phyloP scores from a whole-genome alignment of 176 grass and related monocot genomes.

The Eleusine coracana region DNA sequence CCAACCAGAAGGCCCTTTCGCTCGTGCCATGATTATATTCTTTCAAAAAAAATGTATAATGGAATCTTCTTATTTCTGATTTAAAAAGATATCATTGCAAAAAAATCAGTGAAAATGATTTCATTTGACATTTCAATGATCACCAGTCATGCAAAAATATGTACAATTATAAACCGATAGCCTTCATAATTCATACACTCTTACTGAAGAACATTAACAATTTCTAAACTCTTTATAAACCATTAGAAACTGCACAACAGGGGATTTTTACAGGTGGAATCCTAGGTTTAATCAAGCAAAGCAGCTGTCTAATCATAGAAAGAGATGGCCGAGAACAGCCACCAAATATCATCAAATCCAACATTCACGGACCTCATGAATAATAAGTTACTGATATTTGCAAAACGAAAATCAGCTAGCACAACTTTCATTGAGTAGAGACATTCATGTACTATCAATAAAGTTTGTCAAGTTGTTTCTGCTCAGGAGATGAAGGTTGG shows the following conservation, averaged over 20 bases:
- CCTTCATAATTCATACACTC: not conserved
- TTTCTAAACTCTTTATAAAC: conserved; percentile 34
- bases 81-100: not conserved
- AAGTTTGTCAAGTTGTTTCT: conserved; percentile 20
- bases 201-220: conserved; percentile 15
- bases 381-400: not conserved
- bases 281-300: conserved; percentile 37
- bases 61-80: not conserved
- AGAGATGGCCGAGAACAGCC: conserved; percentile 1
- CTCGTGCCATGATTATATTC: not conserved
- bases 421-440: not conserved
- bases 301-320: conserved; percentile 26
- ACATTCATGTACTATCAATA: conserved; percentile 16
- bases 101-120: not conserved
- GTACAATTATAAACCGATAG: conserved; percentile 27
- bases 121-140: conserved; percentile 20
- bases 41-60: not conserved
- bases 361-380: conserved; percentile 11
- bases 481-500: conserved; percentile 29
- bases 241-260: conserved; percentile 11
- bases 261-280: conserved; percentile 19
- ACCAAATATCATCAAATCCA: conserved; percentile 27
- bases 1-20: too few species aligned
- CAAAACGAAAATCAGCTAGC: not conserved
- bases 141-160: conserved; percentile 26